Percentiles rank a stretch among this genome's conserved stretches.
phyloP scores from a whole-genome alignment of 2,329 filamentous ascomycete genomes.

The Fusarium papillatum region DNA sequence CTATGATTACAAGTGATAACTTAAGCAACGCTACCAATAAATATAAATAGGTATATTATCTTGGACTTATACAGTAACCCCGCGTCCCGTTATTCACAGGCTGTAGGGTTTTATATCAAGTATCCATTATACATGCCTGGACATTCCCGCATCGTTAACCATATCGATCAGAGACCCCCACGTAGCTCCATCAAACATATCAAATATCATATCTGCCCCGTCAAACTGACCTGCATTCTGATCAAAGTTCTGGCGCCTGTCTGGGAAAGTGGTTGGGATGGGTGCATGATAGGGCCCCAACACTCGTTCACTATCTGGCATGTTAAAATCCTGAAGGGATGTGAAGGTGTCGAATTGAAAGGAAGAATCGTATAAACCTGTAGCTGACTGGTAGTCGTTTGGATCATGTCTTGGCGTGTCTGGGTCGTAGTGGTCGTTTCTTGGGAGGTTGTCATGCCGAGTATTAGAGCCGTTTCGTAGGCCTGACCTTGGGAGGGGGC shows the following conservation, averaged over 20 bases:
- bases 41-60: too few species aligned
- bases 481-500: not conserved
- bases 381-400: not conserved
- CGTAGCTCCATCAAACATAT: constrained; percentile 3
- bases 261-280: constrained; percentile 2
- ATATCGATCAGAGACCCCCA: not conserved
- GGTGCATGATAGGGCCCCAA: not conserved
- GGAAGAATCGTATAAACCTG: not conserved
- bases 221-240: not conserved
- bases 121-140: not conserved
- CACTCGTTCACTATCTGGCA: not conserved
- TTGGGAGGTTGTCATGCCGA: not conserved
- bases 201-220: not conserved
- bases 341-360: not conserved
- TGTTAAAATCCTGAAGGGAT: not conserved
- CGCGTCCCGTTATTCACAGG: too few species aligned
- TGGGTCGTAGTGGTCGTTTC: not conserved
- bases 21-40: too few species aligned
- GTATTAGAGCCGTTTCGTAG: not conserved
- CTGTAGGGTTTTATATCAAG: not conserved
- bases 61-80: too few species aligned
- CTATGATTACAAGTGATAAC: too few species aligned
- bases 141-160: not conserved
- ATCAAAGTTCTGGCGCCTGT: not conserved
- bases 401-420: not conserved